Base-by-base conservation (phyloP, 768 basidiomycete species). In the Xanthoconium stramineum region DNA sequence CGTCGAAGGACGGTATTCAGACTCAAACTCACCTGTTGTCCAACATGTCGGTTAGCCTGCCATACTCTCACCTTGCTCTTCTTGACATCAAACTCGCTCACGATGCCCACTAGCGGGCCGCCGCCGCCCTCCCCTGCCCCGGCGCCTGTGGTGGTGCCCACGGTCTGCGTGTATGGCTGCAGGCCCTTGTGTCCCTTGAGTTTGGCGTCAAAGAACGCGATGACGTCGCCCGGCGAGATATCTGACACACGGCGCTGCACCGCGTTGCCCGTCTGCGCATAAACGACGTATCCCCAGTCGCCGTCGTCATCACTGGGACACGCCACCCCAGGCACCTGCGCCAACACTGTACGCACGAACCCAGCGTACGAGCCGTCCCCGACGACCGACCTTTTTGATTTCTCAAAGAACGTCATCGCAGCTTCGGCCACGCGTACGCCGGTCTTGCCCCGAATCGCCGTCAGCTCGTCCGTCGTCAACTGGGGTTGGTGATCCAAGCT, bases 361-460 rank as follows among this genome's bases (percentile, higher is more conserved):
- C 93, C 92, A 4, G 79, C 75, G 54, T 89, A 87, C 43, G 89
- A 86, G 12, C 94, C 94, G 64, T 96, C 93, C 6, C 91, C 94
- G 30, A 94, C 80, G 39, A 93, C 77, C 9, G 78, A 67, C 70
- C 83, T 86, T 74, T 88, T 93, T 38, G 90, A 91, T 61, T 87
- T 85, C 36, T 89, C 88, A 58, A 78, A 81, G 50, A 94, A 67
- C 39, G 75, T 72, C 15, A 81, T 79, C 2, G 94, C 92, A 0
- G 81, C 78, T 60, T 90, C 84, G 64, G 83, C 81, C 4, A 96
- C 78, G 55, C 84, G 84, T 5, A 85, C 82, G 12, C 94, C 94
- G 1, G 90, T 83, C 30, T 84, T 82, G 6, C 83, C 82, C 81
- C 88, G 88, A 6, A 91, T 71, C 2, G 77, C 75, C 60, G 83